Percentiles rank a stretch among this genome's conserved stretches.
Evolutionary conservation across 345 rosid genomes (phyloP).

Genomic region (Murraya paniculata): DNA sequence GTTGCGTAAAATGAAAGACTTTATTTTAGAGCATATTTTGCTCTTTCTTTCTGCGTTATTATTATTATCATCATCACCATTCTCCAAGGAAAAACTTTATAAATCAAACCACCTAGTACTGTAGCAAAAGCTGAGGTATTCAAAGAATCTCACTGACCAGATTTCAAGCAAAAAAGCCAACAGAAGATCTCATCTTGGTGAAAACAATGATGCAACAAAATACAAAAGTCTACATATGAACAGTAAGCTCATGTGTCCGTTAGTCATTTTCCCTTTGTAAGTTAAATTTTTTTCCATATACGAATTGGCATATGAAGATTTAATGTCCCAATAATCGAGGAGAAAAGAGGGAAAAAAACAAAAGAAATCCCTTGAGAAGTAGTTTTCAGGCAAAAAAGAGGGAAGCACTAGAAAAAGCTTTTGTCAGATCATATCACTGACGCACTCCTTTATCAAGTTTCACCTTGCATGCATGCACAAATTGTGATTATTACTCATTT

Average conservation of each 20-base stretch:
- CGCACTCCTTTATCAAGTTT: not conserved
- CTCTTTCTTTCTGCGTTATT: too few species aligned
- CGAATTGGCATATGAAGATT: not conserved
- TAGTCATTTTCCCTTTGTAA: not conserved
- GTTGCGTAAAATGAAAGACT: too few species aligned
- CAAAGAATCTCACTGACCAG: not conserved
- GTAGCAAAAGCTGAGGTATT: not conserved
- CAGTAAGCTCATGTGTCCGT: not conserved
- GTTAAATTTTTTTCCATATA: not conserved
- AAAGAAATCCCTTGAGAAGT: not conserved
- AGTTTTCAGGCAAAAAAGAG: constrained; percentile 7
- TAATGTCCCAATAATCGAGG: constrained; percentile 8
- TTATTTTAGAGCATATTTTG: too few species aligned
- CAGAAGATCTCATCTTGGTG: not conserved
- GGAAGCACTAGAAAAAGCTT: not conserved
- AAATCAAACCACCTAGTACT: not conserved
- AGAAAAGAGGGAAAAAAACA: not conserved
- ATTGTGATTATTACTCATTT: not conserved
- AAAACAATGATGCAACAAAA: constrained; percentile 7
- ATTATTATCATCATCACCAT: too few species aligned
- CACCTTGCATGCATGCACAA: not conserved
- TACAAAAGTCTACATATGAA: constrained; percentile 10
- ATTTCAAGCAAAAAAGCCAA: not conserved
- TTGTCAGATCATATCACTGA: not conserved
- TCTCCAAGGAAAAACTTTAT: not conserved